Percentiles rank a stretch among this genome's conserved stretches.
These are phyloP conservation scores for Prunus mira DNA, from an alignment of 306 rosid genomes.

Conservation along the genomic window DNA sequence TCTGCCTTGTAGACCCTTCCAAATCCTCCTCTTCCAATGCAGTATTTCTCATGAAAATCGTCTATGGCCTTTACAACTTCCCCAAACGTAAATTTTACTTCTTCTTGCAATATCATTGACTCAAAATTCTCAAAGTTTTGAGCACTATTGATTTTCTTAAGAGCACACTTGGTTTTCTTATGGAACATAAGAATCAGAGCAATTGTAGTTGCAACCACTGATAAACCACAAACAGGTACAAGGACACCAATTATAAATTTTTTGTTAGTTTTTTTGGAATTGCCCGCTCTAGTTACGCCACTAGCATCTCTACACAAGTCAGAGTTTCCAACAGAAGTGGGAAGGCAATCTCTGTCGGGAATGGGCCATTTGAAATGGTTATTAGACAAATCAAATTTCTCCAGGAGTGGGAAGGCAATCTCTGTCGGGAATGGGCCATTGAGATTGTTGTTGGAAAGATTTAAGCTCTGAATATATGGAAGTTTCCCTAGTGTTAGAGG, in stretches of 20 bases:
- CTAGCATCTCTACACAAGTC: background rate
- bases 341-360: too few relatives aligned
- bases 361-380: slow-evolving; percentile 24
- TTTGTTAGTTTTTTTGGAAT: slow-evolving; percentile 3
- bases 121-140: background rate
- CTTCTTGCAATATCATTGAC: slow-evolving; percentile 12
- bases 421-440: background rate
- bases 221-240: slow-evolving; percentile 8
- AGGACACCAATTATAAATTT: slow-evolving; percentile 27
- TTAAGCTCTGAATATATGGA: slow-evolving; percentile 20
- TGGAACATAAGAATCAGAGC: background rate
- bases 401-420: background rate
- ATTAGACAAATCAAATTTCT: too few relatives aligned
- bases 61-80: slow-evolving; percentile 46
- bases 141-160: background rate
- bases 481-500: slow-evolving; percentile 38
- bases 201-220: slow-evolving; percentile 9
- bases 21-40: slow-evolving; percentile 17
- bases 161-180: background rate
- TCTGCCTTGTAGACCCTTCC: too few relatives aligned
- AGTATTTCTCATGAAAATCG: slow-evolving; percentile 47
- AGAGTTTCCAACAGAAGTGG: background rate
- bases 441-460: slow-evolving; percentile 34
- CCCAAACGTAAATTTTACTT: slow-evolving; percentile 40
- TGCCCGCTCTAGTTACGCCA: background rate